Evolutionary conservation across 257 asterid genomes (phyloP), one percentile per base, ranked within the genome.

Genomic region (Perilla frutescens): DNA sequence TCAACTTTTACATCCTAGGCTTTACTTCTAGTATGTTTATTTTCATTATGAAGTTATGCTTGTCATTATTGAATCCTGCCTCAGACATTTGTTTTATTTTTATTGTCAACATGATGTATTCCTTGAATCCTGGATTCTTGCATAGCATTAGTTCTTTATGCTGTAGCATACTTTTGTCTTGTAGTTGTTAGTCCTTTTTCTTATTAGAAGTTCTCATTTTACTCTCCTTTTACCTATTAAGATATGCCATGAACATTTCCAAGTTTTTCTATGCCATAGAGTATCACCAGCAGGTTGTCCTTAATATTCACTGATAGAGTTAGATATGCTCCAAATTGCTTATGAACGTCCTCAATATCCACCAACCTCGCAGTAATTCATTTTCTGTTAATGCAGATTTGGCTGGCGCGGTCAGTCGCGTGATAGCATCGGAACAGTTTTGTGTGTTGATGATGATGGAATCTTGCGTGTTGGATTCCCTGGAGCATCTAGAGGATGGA

Each of bases 401-500:
- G 98, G 99, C 62, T 95, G 98, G 99, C 97, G 97, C 61, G 96
- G 85, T 58, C 99, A 90, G 82, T 87, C 97, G 5, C 96, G 91
- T 62, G 93, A 92, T 77, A 92, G 96, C 84, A 83, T 92, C 34
- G 99, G 99, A 80, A 95, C 98, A 61, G 98, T 95, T 66, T 80
- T 95, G 4, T 91, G 99, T 77, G 99, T 95, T 55, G 99, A 95
- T 87, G 99, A 95, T 79, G 99, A 95, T 85, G 99, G 99, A 54
- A 89, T 95, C 60, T 84, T 95, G 76, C 97, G 99, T 51, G 96
- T 95, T 77, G 99, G 99, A 59, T 95, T 95, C 78, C 99, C 99
- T 60, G 99, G 99, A 86, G 99, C 98, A 80, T 95, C 99, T 74
- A 88, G 99, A 83, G 99, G 99, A 73, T 95, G 98, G 98, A 95